Evolutionary conservation across 2,329 filamentous ascomycete genomes (phyloP).

Genomic region (Xylaria polymorpha): DNA sequence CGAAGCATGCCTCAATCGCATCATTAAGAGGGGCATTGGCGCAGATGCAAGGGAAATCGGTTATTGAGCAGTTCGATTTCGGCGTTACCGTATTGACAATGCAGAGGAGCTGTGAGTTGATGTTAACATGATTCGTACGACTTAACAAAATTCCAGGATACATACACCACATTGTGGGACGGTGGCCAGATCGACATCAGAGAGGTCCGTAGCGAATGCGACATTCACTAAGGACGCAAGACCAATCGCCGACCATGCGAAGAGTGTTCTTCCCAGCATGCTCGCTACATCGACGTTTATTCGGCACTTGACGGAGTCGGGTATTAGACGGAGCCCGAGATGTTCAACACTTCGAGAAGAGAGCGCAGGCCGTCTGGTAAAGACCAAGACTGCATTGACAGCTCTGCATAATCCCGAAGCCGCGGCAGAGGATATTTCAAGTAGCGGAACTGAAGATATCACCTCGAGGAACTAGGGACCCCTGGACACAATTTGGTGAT

Average conservation of each 20-base stretch:
- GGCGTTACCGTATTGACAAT: constrained; percentile 16
- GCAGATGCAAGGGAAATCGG: constrained; percentile 34
- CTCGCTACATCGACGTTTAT: constrained; percentile 10
- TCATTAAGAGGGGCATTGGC: constrained; percentile 12
- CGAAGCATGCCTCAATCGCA: constrained; percentile 28
- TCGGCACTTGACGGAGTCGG: neutral
- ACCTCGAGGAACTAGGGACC: neutral
- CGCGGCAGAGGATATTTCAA: neutral
- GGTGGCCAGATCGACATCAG: constrained; percentile 7
- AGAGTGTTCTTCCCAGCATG: constrained; percentile 28
- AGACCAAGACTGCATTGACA: constrained; percentile 1
- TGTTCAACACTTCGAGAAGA: neutral
- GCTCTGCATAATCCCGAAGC: neutral
- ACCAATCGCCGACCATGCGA: constrained; percentile 16
- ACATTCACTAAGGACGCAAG: constrained; percentile 15
- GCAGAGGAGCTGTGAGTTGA: constrained; percentile 20
- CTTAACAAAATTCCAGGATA: neutral
- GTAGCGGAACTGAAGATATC: neutral
- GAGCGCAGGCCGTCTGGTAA: neutral
- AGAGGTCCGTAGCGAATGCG: constrained; percentile 20
- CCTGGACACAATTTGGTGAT: constrained; percentile 22
- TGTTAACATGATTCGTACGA: constrained; percentile 3
- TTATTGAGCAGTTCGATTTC: constrained; percentile 22
- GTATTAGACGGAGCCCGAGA: neutral
- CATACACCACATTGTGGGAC: constrained; percentile 35